phyloP scores from a whole-genome alignment of 2,329 filamentous ascomycete genomes.

The Fusarium lyarnte region DNA sequence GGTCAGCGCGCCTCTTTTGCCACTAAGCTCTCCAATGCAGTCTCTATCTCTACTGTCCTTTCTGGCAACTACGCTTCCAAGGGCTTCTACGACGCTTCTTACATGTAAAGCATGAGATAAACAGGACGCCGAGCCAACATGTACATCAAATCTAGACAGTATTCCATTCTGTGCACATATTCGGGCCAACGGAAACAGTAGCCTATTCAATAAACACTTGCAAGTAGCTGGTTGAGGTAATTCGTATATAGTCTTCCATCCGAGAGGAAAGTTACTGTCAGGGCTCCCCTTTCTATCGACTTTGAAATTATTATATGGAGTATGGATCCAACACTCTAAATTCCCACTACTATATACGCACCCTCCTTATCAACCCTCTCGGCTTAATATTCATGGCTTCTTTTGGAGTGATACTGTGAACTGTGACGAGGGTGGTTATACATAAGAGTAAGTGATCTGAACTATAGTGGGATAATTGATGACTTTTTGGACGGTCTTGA shows the following conservation, averaged over 20 bases:
- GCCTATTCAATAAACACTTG: accelerated
- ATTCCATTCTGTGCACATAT: background rate
- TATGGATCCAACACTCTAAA: accelerated
- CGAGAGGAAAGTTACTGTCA: accelerated
- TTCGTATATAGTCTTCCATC: accelerated
- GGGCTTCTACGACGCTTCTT: conserved; percentile 35
- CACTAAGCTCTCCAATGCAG: conserved; percentile 47
- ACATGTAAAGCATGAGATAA: conserved; percentile 11
- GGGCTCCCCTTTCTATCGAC: accelerated
- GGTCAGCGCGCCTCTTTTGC: conserved; percentile 48
- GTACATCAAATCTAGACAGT: background rate
- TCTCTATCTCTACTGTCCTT: conserved; percentile 47
- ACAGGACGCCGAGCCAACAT: too few species aligned
- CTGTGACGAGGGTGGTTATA: too few species aligned
- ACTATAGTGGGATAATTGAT: too few species aligned
- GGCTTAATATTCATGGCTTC: accelerated
- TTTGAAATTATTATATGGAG: accelerated
- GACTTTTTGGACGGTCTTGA: too few species aligned
- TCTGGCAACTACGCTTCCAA: conserved; percentile 28
- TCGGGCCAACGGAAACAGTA: background rate
- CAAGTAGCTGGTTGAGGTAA: background rate
- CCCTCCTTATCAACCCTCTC: background rate
- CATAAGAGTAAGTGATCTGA: too few species aligned
- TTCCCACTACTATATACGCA: background rate
- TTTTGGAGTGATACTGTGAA: too few species aligned